Base-by-base conservation (phyloP, 2,329 filamentous ascomycete genomes). In the Arthrobotrys musiformis region DNA sequence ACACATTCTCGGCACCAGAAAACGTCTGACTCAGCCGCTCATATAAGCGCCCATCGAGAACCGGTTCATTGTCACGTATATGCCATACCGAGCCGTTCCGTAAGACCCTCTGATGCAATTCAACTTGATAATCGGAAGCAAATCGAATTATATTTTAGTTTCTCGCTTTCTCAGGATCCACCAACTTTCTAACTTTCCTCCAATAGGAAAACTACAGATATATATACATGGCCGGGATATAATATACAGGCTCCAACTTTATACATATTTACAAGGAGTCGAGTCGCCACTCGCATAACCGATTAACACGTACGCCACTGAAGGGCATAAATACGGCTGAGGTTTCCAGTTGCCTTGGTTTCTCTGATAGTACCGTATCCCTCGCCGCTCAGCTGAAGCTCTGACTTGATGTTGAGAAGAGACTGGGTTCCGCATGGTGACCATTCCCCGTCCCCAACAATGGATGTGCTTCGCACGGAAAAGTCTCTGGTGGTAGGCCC, bases 241-340 rank as follows among this genome's bases (percentile, higher is more conserved):
- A 13, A 56, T 26, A 52, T 11, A 7, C 11, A 52, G 22, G 7
- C 15, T 13, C 22, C 2, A 33, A 28, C 28, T 19, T 35, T 5
- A 30, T n/a, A n/a, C n/a, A n/a, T 62, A 62, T 33, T 46, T 62
- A 62, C 40, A 61, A 61, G 1, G 28, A 28, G 11, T 26, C 30
- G n/a, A 6, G 7, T 44, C 4, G 24, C 26, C 35, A 33, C 26
- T 13, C 15, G 24, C 5, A 22, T 5, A 0, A 13, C 8, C 30
- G n/a, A n/a, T 13, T 56, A 76, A 33, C 72, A 76, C n/a, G 44
- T 58, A 1, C 64, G 72, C 72, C 72, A 70, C 37, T 70, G 64
- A n/a, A 77, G 54, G 7, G 17, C 60, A 15, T 54, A 77, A 0
- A 61, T 42, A 13, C 67, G 66, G 30, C 46, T 69, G 9, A 70